Percentiles rank a stretch among this genome's conserved stretches.
phyloP scores from a whole-genome alignment of 2,329 filamentous ascomycete species.

The Pseudogymnoascus destructans region DNA sequence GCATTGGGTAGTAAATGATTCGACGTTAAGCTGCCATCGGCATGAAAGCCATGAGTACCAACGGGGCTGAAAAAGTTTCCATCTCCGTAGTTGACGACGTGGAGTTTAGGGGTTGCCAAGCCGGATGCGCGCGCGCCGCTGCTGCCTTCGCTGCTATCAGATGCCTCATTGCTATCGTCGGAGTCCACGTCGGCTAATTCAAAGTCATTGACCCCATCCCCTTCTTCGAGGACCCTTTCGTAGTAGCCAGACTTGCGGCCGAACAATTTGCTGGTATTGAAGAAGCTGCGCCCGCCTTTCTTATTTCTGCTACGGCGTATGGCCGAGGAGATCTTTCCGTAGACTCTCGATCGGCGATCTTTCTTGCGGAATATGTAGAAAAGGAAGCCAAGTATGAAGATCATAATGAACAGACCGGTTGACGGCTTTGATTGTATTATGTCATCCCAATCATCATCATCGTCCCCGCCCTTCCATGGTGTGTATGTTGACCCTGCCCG shows the following conservation, averaged over 20 bases:
- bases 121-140: slow-evolving; percentile 50
- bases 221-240: slow-evolving; percentile 77
- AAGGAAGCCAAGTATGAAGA: slow-evolving; percentile 57
- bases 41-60: slow-evolving; percentile 17
- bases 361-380: slow-evolving; percentile 67
- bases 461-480: slow-evolving; percentile 26
- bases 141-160: slow-evolving; percentile 46
- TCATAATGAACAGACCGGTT: slow-evolving; percentile 63
- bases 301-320: slow-evolving; percentile 32
- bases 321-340: slow-evolving; percentile 37
- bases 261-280: slow-evolving; percentile 51
- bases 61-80: slow-evolving; percentile 24
- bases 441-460: slow-evolving; percentile 46
- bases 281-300: slow-evolving; percentile 35
- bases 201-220: slow-evolving; percentile 54
- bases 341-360: slow-evolving; percentile 54
- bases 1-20: slow-evolving; percentile 25
- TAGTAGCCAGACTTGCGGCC: slow-evolving; percentile 47
- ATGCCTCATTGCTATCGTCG: slow-evolving; percentile 45
- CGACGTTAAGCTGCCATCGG: slow-evolving; percentile 20
- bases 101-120: slow-evolving; percentile 52
- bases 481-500: slow-evolving; percentile 50
- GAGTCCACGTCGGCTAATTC: slow-evolving; percentile 60
- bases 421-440: slow-evolving; percentile 55
- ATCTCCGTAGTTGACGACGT: slow-evolving; percentile 34